Evolutionary conservation across 2,329 filamentous ascomycete species (phyloP).

Genomic region (Cercospora brassicicola): DNA sequence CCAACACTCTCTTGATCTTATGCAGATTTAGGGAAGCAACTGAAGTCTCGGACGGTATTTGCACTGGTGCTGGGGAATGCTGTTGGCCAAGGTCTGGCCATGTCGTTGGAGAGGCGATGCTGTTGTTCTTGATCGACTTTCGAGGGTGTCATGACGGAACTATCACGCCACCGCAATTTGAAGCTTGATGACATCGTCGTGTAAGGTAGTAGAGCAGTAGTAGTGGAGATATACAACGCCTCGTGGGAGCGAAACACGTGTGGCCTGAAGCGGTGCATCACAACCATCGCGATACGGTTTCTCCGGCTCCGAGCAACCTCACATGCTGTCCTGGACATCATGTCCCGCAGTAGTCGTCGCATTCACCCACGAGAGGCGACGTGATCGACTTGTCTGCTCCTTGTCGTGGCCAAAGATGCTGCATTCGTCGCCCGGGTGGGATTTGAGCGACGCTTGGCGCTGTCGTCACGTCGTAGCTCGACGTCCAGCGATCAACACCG

Average conservation of each 20-base stretch:
- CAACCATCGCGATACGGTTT: not conserved
- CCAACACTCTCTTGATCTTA: not conserved
- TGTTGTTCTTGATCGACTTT: not conserved
- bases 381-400: not conserved
- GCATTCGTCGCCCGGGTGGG: not conserved
- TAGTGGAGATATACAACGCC: not conserved
- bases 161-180: too few relatives aligned
- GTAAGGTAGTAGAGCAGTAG: not conserved
- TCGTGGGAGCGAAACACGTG: not conserved
- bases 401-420: not conserved
- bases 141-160: not conserved
- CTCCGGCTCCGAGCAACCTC: not conserved
- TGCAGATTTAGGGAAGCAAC: not conserved
- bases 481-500: constrained; percentile 1
- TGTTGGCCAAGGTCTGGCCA: not conserved
- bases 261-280: not conserved
- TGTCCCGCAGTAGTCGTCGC: not conserved
- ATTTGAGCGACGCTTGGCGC: constrained; percentile 3
- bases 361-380: not conserved
- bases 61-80: not conserved
- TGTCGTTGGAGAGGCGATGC: not conserved
- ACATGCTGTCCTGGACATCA: not conserved
- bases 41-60: not conserved
- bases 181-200: too few relatives aligned
- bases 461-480: constrained; percentile 1